These are phyloP conservation scores for Mycena metata DNA, from an alignment of 768 basidiomycete genomes.

Conservation along the genomic window DNA sequence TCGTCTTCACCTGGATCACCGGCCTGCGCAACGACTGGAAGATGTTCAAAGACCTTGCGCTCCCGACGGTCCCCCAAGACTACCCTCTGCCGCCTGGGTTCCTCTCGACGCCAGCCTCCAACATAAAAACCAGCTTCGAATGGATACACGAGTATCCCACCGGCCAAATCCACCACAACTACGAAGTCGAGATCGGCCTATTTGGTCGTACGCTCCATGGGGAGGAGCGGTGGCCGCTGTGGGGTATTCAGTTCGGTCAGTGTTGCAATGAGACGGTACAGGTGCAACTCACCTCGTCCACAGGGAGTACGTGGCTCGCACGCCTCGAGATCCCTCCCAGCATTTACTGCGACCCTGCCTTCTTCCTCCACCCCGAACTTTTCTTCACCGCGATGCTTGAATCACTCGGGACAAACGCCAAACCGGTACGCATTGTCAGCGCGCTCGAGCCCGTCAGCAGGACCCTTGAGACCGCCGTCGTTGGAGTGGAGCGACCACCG, in stretches of 20 bases:
- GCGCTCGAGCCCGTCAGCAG: background rate
- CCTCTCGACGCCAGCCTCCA: background rate
- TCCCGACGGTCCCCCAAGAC: background rate
- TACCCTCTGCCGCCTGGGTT: background rate
- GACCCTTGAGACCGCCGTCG: too few relatives aligned
- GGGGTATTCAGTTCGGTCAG: slow-evolving; percentile 1
- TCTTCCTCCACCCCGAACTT: background rate
- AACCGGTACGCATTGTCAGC: background rate
- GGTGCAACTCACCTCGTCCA: background rate
- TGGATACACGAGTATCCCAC: slow-evolving; percentile 3
- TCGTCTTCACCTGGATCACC: background rate
- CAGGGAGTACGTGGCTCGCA: background rate
- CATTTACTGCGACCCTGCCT: background rate
- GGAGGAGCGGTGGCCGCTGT: background rate
- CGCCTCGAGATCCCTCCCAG: background rate
- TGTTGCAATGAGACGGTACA: too few relatives aligned
- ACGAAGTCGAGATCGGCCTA: background rate
- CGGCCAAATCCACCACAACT: background rate
- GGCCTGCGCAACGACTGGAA: background rate
- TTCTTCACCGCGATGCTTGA: background rate
- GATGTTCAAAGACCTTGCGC: background rate
- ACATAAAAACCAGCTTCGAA: background rate
- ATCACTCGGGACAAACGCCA: background rate
- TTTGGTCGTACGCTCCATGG: background rate
- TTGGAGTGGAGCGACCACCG: background rate